Conservation (phyloP, 1,284 basidiomycete genomes). For the Papiliotrema fonsecae region DNA sequence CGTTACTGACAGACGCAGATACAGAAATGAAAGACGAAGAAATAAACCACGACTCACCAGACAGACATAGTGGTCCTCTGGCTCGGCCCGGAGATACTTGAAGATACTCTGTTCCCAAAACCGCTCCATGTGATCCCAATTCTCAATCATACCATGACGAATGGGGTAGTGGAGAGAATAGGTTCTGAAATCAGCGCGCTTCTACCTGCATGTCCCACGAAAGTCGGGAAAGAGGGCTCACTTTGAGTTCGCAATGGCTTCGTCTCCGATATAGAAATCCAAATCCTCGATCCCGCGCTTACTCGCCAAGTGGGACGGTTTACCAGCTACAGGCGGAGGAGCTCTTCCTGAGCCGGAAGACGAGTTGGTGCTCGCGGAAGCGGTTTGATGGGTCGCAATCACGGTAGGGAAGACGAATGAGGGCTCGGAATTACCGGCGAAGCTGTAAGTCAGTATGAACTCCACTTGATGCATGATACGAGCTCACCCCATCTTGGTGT, state of each 20-base stretch:
- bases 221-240: constrained; percentile 12
- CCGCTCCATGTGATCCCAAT: constrained; percentile 99
- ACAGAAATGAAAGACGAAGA: background rate
- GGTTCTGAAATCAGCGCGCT: constrained; percentile 50
- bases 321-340: constrained; percentile 57
- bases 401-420: constrained; percentile 98
- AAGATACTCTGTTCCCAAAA: constrained; percentile 99
- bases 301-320: constrained; percentile 87
- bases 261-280: constrained; percentile 99
- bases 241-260: constrained; percentile 91
- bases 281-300: constrained; percentile 98
- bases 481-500: constrained; percentile 90
- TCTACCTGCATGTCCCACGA: background rate
- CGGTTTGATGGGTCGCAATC: constrained; percentile 68
- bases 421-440: constrained; percentile 97
- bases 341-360: constrained; percentile 26
- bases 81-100: constrained; percentile 97
- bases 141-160: constrained; percentile 96
- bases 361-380: constrained; percentile 54
- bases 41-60: constrained; percentile 60
- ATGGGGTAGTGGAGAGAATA: constrained; percentile 97
- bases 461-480: background rate
- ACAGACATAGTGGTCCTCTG: constrained; percentile 98
- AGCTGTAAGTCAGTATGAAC: constrained; percentile 53
- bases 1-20: background rate